Conservation (phyloP, 2,329 filamentous ascomycete genomes). For the Lithohypha guttulata region DNA sequence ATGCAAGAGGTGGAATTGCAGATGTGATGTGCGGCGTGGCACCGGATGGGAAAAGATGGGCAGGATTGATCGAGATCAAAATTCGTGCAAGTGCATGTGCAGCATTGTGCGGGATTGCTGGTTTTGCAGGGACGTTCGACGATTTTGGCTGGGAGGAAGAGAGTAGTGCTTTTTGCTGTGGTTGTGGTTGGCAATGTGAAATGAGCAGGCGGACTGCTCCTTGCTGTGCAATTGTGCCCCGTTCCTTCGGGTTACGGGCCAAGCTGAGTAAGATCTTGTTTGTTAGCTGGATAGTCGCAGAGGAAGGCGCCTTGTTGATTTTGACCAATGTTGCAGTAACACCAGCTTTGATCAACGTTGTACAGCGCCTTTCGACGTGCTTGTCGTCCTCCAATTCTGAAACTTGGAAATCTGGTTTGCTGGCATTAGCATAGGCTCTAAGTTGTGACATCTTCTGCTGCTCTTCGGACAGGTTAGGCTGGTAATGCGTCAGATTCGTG, state of each 20-base stretch:
- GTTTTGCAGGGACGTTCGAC: constrained; percentile 23
- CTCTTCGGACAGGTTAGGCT: constrained; percentile 70
- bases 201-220: constrained; percentile 82
- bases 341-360: constrained; percentile 65
- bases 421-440: constrained; percentile 85
- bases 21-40: constrained; percentile 60
- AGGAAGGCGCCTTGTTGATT: constrained; percentile 52
- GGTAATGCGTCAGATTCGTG: constrained; percentile 72
- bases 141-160: constrained; percentile 15
- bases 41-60: constrained; percentile 72
- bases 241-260: constrained; percentile 59
- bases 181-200: constrained; percentile 47
- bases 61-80: constrained; percentile 74
- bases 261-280: constrained; percentile 68
- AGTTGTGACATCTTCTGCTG: constrained; percentile 85
- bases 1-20: constrained; percentile 71
- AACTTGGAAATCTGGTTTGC: constrained; percentile 48
- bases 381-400: constrained; percentile 66
- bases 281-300: constrained; percentile 59
- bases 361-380: constrained; percentile 65
- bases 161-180: constrained; percentile 9
- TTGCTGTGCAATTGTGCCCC: constrained; percentile 78
- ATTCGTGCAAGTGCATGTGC: constrained; percentile 76
- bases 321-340: constrained; percentile 66
- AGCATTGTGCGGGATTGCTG: constrained; percentile 34